phyloP scores from a whole-genome alignment of 129 eudicot genomes.

The Logfia minima region DNA sequence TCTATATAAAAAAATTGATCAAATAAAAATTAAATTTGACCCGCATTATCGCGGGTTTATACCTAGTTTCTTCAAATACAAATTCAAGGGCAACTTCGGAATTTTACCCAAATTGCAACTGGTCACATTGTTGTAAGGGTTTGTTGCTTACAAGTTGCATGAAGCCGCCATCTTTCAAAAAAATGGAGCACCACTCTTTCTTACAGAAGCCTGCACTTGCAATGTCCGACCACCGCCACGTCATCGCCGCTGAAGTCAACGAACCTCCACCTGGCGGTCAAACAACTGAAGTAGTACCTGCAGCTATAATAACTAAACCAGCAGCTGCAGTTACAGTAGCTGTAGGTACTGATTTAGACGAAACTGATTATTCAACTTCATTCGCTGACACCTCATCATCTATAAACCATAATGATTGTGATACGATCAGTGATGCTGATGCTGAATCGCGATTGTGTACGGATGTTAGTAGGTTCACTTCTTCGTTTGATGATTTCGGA shows the following conservation, averaged over 20 bases:
- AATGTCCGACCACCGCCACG: constrained; percentile 34
- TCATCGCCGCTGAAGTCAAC: constrained; percentile 39
- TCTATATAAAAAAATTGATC: no score
- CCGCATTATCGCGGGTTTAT: no score
- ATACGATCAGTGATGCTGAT: constrained; percentile 69
- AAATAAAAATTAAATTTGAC: no score
- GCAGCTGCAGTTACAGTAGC: neutral
- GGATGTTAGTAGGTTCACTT: constrained; percentile 22
- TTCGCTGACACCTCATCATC: constrained; percentile 78
- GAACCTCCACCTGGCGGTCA: constrained; percentile 23
- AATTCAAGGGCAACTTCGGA: constrained; percentile 12
- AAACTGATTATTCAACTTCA: constrained; percentile 84
- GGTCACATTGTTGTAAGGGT: constrained; percentile 28
- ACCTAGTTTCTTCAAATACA: no score
- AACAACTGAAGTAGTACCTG: neutral
- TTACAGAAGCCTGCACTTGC: constrained; percentile 24
- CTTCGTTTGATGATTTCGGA: constrained; percentile 56
- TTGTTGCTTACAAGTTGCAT: constrained; percentile 28
- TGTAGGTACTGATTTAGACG: constrained; percentile 62
- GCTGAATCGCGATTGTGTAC: constrained; percentile 62
- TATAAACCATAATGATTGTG: constrained; percentile 43
- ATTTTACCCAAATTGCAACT: constrained; percentile 8
- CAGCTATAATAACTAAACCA: neutral
- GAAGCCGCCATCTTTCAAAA: constrained; percentile 43
- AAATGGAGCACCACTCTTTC: constrained; percentile 30